Evolutionary conservation across 768 basidiomycete genomes (phyloP), one percentile per base, ranked within the genome.

Genomic region (Tulasnella sp.): DNA sequence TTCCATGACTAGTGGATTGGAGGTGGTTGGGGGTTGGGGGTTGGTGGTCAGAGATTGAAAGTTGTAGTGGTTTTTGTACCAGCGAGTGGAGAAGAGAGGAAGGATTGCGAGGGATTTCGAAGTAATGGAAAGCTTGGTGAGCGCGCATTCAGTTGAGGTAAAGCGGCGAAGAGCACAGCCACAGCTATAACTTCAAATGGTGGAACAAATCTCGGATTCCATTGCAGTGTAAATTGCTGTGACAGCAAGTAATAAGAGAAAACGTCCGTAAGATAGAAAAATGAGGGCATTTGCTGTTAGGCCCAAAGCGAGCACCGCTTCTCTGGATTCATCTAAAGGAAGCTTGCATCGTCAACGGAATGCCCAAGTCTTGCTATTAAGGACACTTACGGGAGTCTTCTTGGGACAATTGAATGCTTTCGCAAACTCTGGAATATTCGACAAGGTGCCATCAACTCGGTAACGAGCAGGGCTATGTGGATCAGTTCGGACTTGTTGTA

Each of bases 381-480:
- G 93, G 88, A 69, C 14, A 58, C 54, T 58, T 22, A 58, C 54
- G 22, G 54, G 54, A 25, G 54, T 58, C 22, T 87, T 88, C 75
- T 86, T 85, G 22, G 91, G 87, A 80, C 96, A 98, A 67, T 90
- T 89, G 85, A 96, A 98, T 29, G 92, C 94, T 79, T 89, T 82
- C 0, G 94, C 94, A 81, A 98, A 98, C 82, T 93, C 93, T 0
- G 91, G 91, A 71, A 95, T 90, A 80, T 97, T 96, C 78, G 84
- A 90, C 6, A 97, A 85, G 0, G 96, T 96, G 2, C 96, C 96
- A 68, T 93, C 91, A 11, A 93, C 90, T 58, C 96, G 89, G 84
- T 87, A 95, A 38, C 87, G 85, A 78, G 86, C 86, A 0, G 96
- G 95, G 9, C 94, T 93, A 81, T 97, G 96, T 22, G 95, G 93